Conservation (phyloP, 768 basidiomycete species). For the Inosperma sp. region DNA sequence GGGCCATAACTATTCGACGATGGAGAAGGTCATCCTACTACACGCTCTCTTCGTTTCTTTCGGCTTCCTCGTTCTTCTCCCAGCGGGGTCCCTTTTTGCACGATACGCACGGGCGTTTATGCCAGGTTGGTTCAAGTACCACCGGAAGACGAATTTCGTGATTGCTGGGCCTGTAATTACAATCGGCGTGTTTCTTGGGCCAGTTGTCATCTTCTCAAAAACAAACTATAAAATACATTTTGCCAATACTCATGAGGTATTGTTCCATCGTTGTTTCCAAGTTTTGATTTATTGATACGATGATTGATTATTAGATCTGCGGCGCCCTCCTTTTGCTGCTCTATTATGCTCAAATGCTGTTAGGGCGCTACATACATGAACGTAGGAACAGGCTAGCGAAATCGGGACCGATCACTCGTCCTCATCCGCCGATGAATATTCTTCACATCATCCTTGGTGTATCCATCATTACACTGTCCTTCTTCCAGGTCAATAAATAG, state of each 20-base stretch:
- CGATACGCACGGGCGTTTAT: slow-evolving; percentile 51
- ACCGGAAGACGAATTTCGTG: slow-evolving; percentile 46
- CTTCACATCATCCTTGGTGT: slow-evolving; percentile 53
- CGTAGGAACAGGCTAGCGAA: slow-evolving; percentile 28
- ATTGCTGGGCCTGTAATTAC: slow-evolving; percentile 48
- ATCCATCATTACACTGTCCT: slow-evolving; percentile 43
- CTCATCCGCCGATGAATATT: slow-evolving; percentile 52
- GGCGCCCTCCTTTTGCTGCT: slow-evolving; percentile 49
- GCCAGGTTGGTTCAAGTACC: slow-evolving; percentile 52
- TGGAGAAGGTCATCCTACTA: slow-evolving; percentile 44
- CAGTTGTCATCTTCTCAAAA: slow-evolving; percentile 41
- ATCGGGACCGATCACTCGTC: slow-evolving; percentile 24
- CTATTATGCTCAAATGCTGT: slow-evolving; percentile 46
- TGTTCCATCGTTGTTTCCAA: not conserved
- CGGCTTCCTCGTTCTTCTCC: slow-evolving; percentile 55
- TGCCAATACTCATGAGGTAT: slow-evolving; percentile 47
- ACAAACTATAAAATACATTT: slow-evolving; percentile 37
- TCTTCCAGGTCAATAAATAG: slow-evolving; percentile 41
- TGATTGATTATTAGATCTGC: slow-evolving; percentile 35
- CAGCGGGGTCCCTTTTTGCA: slow-evolving; percentile 48
- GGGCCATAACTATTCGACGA: slow-evolving; percentile 21
- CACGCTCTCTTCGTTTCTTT: slow-evolving; percentile 50
- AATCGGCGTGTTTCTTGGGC: slow-evolving; percentile 46
- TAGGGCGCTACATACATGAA: slow-evolving; percentile 52
- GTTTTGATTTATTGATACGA: not conserved